Conservation (phyloP, 1,139 yeast genomes). For the Meyerozyma athensensis region DNA sequence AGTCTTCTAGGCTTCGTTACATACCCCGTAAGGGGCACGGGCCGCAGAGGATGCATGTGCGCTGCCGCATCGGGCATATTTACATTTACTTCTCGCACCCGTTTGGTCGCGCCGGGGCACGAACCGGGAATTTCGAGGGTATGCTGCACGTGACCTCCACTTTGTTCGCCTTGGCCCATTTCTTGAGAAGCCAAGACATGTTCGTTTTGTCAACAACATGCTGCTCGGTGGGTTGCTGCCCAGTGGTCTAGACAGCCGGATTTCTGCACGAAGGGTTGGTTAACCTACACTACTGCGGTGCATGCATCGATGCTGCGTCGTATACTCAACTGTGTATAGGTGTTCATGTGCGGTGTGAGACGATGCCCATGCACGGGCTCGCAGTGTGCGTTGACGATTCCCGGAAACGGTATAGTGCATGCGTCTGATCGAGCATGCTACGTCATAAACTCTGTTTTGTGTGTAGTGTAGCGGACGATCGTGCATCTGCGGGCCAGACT, state of each 20-base stretch:
- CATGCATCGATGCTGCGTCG: no score
- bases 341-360: background rate
- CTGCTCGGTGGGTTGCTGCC: no score
- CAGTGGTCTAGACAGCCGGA: no score
- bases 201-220: no score
- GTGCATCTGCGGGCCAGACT: no score
- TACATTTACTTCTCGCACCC: constrained; percentile 1
- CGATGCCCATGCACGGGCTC: background rate
- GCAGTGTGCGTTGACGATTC: background rate
- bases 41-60: background rate
- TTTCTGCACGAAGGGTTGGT: no score
- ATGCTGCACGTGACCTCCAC: background rate
- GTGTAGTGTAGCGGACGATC: no score
- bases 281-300: no score
- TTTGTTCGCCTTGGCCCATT: background rate
- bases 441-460: no score
- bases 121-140: background rate
- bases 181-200: no score
- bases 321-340: no score
- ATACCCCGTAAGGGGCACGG: background rate
- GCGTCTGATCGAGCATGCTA: background rate
- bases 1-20: background rate
- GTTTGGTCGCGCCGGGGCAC: background rate
- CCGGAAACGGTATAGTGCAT: constrained; percentile 1
- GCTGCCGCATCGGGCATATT: constrained; percentile 1